Evolutionary conservation across 768 basidiomycete genomes (phyloP).

Genomic region (Serendipita vermifera): DNA sequence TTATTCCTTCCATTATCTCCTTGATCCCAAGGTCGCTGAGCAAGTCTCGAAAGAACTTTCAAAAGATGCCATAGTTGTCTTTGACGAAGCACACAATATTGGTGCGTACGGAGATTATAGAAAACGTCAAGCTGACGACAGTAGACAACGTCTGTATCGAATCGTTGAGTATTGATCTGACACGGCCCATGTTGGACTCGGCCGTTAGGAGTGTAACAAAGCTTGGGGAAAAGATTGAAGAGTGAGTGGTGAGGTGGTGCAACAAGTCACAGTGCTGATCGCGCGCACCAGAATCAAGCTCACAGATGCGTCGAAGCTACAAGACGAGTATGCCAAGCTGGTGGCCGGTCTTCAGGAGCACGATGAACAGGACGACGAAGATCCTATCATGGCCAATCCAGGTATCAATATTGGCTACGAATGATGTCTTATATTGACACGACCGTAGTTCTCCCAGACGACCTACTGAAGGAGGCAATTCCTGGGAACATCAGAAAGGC

Average conservation of each 20-base stretch:
- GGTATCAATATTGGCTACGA: constrained; percentile 31
- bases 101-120: constrained; percentile 36
- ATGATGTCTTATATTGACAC: neutral
- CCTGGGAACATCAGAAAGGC: constrained; percentile 98
- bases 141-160: constrained; percentile 98
- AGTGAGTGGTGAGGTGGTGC: constrained; percentile 38
- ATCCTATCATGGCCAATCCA: constrained; percentile 81
- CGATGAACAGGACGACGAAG: constrained; percentile 55
- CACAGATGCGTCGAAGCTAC: constrained; percentile 85
- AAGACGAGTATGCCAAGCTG: constrained; percentile 91
- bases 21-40: constrained; percentile 98
- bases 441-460: constrained; percentile 70
- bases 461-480: constrained; percentile 86
- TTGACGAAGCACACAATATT: constrained; percentile 99
- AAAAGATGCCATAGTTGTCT: constrained; percentile 96
- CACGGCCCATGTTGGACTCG: constrained; percentile 93
- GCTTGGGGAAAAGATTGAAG: constrained; percentile 85
- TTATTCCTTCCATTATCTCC: constrained; percentile 96
- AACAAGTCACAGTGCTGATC: neutral
- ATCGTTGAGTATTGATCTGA: constrained; percentile 92
- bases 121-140: constrained; percentile 12
- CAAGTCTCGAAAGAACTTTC: constrained; percentile 97
- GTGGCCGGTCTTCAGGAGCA: constrained; percentile 70
- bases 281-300: constrained; percentile 63
- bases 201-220: constrained; percentile 77